These are phyloP conservation scores for Pythium diclinum DNA, from an alignment of 352 stramenopile genomes.

Conservation along the genomic window DNA sequence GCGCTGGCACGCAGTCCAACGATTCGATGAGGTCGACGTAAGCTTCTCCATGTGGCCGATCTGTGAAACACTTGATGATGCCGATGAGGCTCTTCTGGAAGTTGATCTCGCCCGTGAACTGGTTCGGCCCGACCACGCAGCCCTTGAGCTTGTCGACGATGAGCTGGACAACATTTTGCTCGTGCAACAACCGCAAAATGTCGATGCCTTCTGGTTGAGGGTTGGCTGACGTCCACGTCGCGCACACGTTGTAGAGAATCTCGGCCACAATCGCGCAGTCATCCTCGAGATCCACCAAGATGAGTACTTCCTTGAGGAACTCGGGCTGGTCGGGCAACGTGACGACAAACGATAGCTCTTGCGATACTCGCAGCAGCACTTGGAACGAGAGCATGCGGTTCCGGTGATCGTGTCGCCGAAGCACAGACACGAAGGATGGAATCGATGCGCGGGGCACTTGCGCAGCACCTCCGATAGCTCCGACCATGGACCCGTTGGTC, in stretches of 20 bases:
- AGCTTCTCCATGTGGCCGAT: constrained; percentile 33
- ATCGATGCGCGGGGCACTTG: constrained; percentile 57
- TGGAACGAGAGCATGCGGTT: constrained; percentile 74
- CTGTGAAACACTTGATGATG: constrained; percentile 76
- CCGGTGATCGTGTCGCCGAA: constrained; percentile 55
- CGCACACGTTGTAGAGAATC: constrained; percentile 65
- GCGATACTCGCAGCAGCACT: constrained; percentile 60
- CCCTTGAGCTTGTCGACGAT: constrained; percentile 68
- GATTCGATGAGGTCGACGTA: constrained; percentile 20
- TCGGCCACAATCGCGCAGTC: constrained; percentile 69
- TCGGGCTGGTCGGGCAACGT: constrained; percentile 48
- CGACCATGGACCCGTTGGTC: constrained; percentile 20
- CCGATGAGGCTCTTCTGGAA: constrained; percentile 75
- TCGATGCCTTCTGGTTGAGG: constrained; percentile 26
- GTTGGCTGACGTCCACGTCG: constrained; percentile 34
- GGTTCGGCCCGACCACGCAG: constrained; percentile 58
- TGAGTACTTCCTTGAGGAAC: constrained; percentile 70
- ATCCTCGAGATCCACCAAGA: constrained; percentile 71
- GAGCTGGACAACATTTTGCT: constrained; percentile 59
- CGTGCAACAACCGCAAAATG: constrained; percentile 54
- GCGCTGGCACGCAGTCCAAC: constrained; percentile 14
- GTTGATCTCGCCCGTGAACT: constrained; percentile 75
- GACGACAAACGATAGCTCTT: constrained; percentile 54
- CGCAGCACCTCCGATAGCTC: constrained; percentile 40
- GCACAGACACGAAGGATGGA: constrained; percentile 54